Evolutionary conservation across 768 basidiomycete genomes (phyloP).

Genomic region (Myochromella boudieri): DNA sequence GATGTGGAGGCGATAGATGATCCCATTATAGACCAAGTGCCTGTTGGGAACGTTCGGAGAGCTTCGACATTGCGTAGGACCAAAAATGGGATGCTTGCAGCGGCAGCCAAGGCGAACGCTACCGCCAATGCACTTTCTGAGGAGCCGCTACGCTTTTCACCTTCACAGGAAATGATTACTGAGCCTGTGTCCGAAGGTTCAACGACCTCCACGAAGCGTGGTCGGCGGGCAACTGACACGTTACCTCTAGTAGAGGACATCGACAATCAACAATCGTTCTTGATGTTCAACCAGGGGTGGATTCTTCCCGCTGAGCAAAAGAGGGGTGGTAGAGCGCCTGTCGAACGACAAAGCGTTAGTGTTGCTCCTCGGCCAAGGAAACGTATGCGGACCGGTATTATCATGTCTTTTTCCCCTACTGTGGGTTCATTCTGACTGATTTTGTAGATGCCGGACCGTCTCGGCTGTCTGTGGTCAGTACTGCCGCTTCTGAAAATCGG

Average conservation of each 20-base stretch:
- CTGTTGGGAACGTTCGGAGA: too few species aligned
- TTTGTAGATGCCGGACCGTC: conserved; percentile 38
- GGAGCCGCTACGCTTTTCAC: background rate
- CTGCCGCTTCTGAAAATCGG: conserved; percentile 46
- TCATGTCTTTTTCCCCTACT: conserved; percentile 4
- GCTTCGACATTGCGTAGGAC: too few species aligned
- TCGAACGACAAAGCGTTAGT: conserved; percentile 39
- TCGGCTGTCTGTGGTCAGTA: conserved; percentile 46
- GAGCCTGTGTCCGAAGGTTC: conserved; percentile 7
- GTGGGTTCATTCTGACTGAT: background rate
- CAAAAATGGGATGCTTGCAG: too few species aligned
- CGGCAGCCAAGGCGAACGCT: too few species aligned
- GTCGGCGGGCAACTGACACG: conserved; percentile 31
- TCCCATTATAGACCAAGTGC: conserved; percentile 1
- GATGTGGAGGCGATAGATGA: conserved; percentile 12
- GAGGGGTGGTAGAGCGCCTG: conserved; percentile 54
- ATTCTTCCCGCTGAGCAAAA: conserved; percentile 76
- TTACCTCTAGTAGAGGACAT: conserved; percentile 70
- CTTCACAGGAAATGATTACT: background rate
- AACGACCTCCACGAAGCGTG: conserved; percentile 24
- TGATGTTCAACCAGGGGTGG: conserved; percentile 85
- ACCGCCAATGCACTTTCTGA: too few species aligned
- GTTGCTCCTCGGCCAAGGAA: conserved; percentile 54
- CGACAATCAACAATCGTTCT: conserved; percentile 72
- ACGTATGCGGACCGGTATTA: conserved; percentile 45